Conservation (phyloP, 805 yeast genomes). For the Komagataella kurtzmanii region DNA sequence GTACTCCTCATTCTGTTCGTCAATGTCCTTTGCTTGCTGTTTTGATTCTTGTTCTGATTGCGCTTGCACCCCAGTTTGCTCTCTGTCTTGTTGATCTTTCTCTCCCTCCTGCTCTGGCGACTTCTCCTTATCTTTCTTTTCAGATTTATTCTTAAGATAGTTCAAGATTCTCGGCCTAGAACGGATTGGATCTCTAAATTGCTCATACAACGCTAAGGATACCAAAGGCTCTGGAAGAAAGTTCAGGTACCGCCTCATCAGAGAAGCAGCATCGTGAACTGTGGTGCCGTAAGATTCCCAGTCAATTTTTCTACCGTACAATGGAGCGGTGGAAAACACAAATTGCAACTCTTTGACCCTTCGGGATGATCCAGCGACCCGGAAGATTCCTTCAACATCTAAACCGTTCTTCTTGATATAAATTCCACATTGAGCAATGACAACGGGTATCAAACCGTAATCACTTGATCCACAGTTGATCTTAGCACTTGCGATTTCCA, state of each 20-base stretch:
- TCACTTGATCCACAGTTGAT: constrained; percentile 46
- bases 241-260: constrained; percentile 75
- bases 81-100: constrained; percentile 1
- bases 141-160: constrained; percentile 24
- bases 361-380: constrained; percentile 86
- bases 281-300: constrained; percentile 75
- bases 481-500: constrained; percentile 64
- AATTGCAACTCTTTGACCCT: constrained; percentile 78
- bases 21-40: neutral
- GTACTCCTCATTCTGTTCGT: neutral
- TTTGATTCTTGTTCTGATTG: neutral
- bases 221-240: constrained; percentile 87
- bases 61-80: constrained; percentile 1
- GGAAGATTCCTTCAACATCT: constrained; percentile 78
- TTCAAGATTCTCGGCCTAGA: constrained; percentile 49
- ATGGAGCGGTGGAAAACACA: constrained; percentile 77
- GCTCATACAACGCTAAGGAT: constrained; percentile 63
- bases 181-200: constrained; percentile 68
- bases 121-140: constrained; percentile 1
- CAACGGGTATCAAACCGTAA: constrained; percentile 83
- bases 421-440: constrained; percentile 93
- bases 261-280: constrained; percentile 93
- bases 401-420: constrained; percentile 68
- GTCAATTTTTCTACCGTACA: constrained; percentile 71
- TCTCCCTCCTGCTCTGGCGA: constrained; percentile 2